Evolutionary conservation across 495 filamentous ascomycete genomes (phyloP), one percentile per base, ranked within the genome.

Genomic region (Polyplosphaeria fusca): DNA sequence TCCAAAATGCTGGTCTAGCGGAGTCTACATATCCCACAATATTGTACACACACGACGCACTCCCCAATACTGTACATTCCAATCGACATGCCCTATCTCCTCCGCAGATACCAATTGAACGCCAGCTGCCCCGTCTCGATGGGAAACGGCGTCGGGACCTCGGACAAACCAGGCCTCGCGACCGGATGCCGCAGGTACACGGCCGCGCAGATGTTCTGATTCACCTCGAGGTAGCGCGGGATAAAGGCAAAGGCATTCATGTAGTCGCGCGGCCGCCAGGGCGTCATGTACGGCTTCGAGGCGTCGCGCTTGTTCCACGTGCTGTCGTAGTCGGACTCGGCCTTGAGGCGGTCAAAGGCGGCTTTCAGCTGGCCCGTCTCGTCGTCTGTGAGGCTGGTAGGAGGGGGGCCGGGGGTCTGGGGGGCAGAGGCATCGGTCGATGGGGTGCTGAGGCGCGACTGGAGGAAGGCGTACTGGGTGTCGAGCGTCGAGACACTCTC

Each of bases 111-210:
- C 91, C 92, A 98, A 71, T 86, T 88, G 66, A 89, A 95, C 1
- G 92, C 89, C 66, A 92, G 76, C 66, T 87, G 87, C 64, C 77
- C 79, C 20, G 83, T 74, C 30, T 74, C 70, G 19, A 71, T 63
- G 26, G 73, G 68, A 76, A 91, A 96, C 22, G 93, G 93, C 46
- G 88, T 87, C 20, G 93, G 92, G 47, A 96, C 91, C 73, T 98
- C 93, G 20, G 87, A 84, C 51, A 75, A 67, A n/a, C 94, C 91
- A 9, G 87, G 86, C 19, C 89, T 77, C n/a, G 88, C 94, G 43
- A 96, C 94, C 2, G 93, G 94, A 75, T 97, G 91, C 57, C 93
- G 81, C 58, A 98, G 73, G 73, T 97, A 98, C 37, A 98, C 92
- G 18, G 93, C 93, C 14, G 90, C 82, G 74, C 93, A 97, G 64